These are phyloP conservation scores for Orobanche coerulescens DNA, from an alignment of 257 asterid species.

Conservation along the genomic window DNA sequence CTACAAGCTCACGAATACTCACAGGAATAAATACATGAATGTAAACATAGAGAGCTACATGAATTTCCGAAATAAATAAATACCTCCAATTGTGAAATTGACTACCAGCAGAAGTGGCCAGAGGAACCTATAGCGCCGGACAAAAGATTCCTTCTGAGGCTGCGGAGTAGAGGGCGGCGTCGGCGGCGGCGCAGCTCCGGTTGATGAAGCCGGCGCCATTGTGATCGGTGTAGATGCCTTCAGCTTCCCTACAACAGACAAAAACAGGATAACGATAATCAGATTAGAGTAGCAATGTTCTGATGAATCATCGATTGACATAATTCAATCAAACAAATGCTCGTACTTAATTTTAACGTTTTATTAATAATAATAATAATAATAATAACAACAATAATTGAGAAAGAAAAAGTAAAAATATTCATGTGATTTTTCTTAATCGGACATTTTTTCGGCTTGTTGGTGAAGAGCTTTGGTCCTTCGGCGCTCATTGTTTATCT, in stretches of 20 bases:
- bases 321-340: background rate
- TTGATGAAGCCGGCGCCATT: slow-evolving; percentile 27
- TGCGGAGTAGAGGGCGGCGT: slow-evolving; percentile 31
- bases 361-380: background rate
- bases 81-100: slow-evolving; percentile 79
- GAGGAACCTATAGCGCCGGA: slow-evolving; percentile 57
- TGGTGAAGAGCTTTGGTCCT: slow-evolving; percentile 46
- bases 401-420: background rate
- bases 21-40: background rate
- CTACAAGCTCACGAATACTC: no score
- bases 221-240: slow-evolving; percentile 38
- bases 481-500: slow-evolving; percentile 37
- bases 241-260: slow-evolving; percentile 42
- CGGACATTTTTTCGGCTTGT: slow-evolving; percentile 66
- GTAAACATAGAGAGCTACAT: background rate
- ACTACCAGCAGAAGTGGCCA: slow-evolving; percentile 66
- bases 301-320: slow-evolving; percentile 6
- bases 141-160: slow-evolving; percentile 50
- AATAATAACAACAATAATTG: no score
- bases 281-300: background rate
- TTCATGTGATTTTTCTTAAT: background rate
- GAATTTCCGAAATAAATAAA: background rate
- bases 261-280: background rate
- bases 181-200: slow-evolving; percentile 25
- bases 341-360: background rate